Conservation (phyloP, 2,329 filamentous ascomycete genomes). For the Colletotrichum sp. region DNA sequence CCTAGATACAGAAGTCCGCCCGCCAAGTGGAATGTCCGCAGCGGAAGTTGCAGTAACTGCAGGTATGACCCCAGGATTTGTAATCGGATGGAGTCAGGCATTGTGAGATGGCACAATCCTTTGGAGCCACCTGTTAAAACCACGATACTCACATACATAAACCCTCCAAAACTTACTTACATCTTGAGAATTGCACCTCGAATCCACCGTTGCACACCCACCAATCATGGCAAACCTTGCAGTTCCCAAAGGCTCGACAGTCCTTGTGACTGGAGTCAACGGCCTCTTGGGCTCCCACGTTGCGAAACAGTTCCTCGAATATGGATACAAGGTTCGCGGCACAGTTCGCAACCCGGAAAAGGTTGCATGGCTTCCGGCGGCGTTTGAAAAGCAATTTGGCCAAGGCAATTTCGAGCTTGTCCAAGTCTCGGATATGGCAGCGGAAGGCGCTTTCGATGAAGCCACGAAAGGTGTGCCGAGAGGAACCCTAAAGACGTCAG, state of each 20-base stretch:
- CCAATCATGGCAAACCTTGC: not conserved
- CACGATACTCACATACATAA: not conserved
- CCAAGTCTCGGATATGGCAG: constrained; percentile 41
- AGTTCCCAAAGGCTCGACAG: constrained; percentile 32
- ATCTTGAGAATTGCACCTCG: not conserved
- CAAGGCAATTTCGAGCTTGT: constrained; percentile 39
- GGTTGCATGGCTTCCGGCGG: constrained; percentile 38
- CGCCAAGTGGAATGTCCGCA: not conserved
- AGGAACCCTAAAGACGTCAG: too few relatives aligned
- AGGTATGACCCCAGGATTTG: not conserved
- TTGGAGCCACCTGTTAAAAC: not conserved
- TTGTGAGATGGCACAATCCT: not conserved
- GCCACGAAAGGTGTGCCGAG: constrained; percentile 37
- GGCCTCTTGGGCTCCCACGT: constrained; percentile 51
- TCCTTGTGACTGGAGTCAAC: constrained; percentile 52
- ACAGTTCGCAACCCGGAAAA: constrained; percentile 41
- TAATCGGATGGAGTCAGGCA: not conserved
- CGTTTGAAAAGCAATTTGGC: constrained; percentile 33
- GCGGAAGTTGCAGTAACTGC: not conserved
- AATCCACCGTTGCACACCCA: not conserved
- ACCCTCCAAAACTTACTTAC: not conserved
- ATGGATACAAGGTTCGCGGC: constrained; percentile 49
- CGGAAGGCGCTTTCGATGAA: constrained; percentile 40
- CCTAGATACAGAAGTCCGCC: not conserved
- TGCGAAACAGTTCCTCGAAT: constrained; percentile 41